These are phyloP conservation scores for Ceratobasidium sp. DNA, from an alignment of 1,284 basidiomycete species.

Conservation along the genomic window DNA sequence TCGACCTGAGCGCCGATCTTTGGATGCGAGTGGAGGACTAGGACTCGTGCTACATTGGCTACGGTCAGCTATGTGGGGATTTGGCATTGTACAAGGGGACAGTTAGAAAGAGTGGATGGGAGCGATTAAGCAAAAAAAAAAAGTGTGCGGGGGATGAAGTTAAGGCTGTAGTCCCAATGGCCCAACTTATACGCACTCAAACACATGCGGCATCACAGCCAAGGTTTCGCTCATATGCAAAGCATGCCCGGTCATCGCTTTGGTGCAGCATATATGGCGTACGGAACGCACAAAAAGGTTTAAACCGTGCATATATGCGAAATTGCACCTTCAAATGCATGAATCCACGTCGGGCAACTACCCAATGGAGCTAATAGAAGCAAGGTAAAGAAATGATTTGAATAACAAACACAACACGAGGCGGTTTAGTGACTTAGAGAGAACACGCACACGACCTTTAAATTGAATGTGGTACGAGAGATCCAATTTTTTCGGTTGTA, in stretches of 20 bases:
- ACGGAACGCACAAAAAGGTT: not conserved
- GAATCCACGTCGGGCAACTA: too few relatives aligned
- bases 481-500: not conserved
- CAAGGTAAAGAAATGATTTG: not conserved
- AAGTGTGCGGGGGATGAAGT: not conserved
- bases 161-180: not conserved
- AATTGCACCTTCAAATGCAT: too few relatives aligned
- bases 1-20: not conserved
- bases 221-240: not conserved
- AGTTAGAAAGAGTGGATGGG: not conserved
- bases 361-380: too few relatives aligned
- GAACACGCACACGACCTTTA: not conserved
- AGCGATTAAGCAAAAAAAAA: not conserved
- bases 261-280: not conserved
- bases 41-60: slow-evolving; percentile 61
- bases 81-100: not conserved
- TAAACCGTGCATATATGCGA: not conserved
- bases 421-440: not conserved
- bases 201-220: not conserved
- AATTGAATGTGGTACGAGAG: not conserved
- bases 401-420: not conserved
- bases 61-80: slow-evolving; percentile 58
- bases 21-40: slow-evolving; percentile 7
- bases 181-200: not conserved
- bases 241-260: not conserved